These are phyloP conservation scores for Chaetomium olivaceum DNA, from an alignment of 2,329 filamentous ascomycete genomes.

Conservation along the genomic window DNA sequence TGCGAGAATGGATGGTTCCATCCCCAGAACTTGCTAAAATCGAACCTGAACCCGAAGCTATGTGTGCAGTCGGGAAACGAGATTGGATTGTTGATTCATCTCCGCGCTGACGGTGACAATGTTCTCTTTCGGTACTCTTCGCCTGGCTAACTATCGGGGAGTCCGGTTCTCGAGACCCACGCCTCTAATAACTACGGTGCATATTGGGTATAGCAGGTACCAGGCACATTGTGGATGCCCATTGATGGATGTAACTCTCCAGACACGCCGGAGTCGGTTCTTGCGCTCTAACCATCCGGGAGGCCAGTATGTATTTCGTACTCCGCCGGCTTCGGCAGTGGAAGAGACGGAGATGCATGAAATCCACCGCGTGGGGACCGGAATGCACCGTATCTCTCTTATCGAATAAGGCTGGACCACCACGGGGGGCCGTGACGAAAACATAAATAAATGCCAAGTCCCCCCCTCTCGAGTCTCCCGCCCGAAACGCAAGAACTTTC, in stretches of 20 bases:
- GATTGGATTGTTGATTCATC: background rate
- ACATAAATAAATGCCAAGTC: constrained; percentile 11
- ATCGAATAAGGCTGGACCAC: background rate
- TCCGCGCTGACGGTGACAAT: background rate
- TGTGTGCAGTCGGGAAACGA: background rate
- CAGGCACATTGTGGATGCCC: too few relatives aligned
- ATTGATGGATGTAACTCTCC: background rate
- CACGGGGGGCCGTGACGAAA: constrained; percentile 1
- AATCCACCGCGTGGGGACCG: constrained; percentile 8
- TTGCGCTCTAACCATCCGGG: background rate
- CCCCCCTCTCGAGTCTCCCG: background rate
- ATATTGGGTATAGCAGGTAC: too few relatives aligned
- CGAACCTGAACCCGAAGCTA: too few relatives aligned
- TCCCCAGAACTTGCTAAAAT: too few relatives aligned
- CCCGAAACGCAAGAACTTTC: background rate
- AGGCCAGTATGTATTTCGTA: background rate
- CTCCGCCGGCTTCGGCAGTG: constrained; percentile 15
- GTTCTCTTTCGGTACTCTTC: background rate
- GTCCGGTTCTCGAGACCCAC: background rate
- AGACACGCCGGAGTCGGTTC: background rate
- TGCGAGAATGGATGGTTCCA: too few relatives aligned
- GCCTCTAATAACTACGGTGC: too few relatives aligned
- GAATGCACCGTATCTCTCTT: constrained; percentile 17
- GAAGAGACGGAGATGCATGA: background rate
- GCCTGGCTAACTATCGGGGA: background rate